These are phyloP conservation scores for Oryza brachyantha DNA, from an alignment of 176 grass and related monocot genomes.

Conservation along the genomic window DNA sequence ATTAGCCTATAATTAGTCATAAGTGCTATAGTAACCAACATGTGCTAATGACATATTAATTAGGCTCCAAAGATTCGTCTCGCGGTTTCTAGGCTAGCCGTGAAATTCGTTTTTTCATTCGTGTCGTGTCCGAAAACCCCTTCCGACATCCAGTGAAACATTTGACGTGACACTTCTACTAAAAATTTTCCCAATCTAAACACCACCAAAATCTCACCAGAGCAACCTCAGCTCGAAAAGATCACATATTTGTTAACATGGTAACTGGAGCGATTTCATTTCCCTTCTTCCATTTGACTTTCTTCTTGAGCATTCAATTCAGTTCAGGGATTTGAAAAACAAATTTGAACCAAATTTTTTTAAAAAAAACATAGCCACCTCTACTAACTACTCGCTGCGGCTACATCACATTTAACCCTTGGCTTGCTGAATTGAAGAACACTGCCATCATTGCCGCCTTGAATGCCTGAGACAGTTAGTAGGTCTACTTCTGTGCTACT, in stretches of 20 bases:
- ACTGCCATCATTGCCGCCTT: slow-evolving; percentile 42
- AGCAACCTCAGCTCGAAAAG: background rate
- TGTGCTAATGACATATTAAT: no score
- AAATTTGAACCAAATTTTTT: background rate
- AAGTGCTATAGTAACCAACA: no score
- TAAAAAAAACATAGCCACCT: background rate
- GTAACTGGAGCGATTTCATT: background rate
- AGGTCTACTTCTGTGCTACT: slow-evolving; percentile 14
- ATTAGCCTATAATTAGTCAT: no score
- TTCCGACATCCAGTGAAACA: no score
- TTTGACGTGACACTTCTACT: no score
- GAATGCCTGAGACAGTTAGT: slow-evolving; percentile 35
- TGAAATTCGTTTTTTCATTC: no score
- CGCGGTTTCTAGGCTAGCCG: no score
- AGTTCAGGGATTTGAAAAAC: slow-evolving; percentile 40
- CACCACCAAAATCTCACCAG: background rate
- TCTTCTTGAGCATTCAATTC: background rate
- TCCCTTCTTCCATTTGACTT: background rate
- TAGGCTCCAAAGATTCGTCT: no score
- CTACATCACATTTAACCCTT: slow-evolving; percentile 24
- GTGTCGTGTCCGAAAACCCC: no score
- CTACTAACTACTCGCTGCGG: background rate
- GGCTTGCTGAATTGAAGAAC: slow-evolving; percentile 24
- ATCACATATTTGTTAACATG: background rate
- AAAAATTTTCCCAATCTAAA: no score